Percentiles rank a stretch among this genome's conserved stretches.
Evolutionary conservation across 768 basidiomycete genomes (phyloP).

Genomic region (Cystofilobasidium capitatum): DNA sequence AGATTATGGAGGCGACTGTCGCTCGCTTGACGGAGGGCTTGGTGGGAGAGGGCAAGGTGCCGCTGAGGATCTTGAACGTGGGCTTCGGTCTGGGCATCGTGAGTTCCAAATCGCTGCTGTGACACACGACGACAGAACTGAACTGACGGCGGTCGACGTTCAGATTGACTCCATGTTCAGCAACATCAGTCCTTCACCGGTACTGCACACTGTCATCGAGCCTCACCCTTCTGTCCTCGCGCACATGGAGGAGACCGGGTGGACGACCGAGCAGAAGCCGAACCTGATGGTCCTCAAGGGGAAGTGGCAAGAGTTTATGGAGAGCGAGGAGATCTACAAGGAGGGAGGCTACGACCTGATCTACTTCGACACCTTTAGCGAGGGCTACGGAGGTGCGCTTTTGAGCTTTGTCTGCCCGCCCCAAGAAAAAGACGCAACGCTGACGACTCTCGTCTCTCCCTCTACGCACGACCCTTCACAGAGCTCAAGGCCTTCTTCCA

Average conservation of each 20-base stretch:
- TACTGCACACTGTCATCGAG: slow-evolving; percentile 80
- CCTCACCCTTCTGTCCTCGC: slow-evolving; percentile 84
- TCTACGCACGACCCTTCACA: slow-evolving; percentile 25
- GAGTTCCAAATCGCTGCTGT: slow-evolving; percentile 20
- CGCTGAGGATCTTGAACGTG: slow-evolving; percentile 68
- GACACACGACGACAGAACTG: not conserved
- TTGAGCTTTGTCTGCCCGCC: too few species aligned
- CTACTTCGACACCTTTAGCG: slow-evolving; percentile 90
- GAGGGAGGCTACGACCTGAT: slow-evolving; percentile 75
- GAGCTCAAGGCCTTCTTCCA: slow-evolving; percentile 76
- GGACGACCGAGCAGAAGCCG: slow-evolving; percentile 53
- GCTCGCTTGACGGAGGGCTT: slow-evolving; percentile 51
- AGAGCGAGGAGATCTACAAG: slow-evolving; percentile 47
- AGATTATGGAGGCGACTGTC: slow-evolving; percentile 62
- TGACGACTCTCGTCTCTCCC: not conserved
- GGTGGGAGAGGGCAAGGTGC: slow-evolving; percentile 40
- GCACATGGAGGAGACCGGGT: slow-evolving; percentile 63
- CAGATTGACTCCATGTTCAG: slow-evolving; percentile 82
- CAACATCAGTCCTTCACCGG: slow-evolving; percentile 50
- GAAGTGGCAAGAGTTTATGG: slow-evolving; percentile 76
- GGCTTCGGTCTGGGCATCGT: slow-evolving; percentile 88
- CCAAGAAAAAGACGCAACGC: not conserved
- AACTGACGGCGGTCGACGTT: slow-evolving; percentile 1
- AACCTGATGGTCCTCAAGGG: slow-evolving; percentile 76
- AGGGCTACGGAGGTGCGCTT: slow-evolving; percentile 59